These are phyloP conservation scores for Pulveroboletus ravenelii DNA, from an alignment of 768 basidiomycete genomes.

Conservation along the genomic window DNA sequence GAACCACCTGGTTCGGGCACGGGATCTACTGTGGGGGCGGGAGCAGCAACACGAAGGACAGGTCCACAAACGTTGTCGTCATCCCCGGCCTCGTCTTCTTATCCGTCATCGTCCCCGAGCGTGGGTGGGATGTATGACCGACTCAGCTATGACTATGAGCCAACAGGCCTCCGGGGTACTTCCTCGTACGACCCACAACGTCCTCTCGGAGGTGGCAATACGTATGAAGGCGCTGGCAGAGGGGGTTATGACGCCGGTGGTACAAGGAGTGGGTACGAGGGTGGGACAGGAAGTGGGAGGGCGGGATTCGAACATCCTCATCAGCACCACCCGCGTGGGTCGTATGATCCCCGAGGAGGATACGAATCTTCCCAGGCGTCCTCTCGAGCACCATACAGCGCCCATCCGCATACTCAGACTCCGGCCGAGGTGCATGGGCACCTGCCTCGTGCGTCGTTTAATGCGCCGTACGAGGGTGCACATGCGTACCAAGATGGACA, in stretches of 20 bases:
- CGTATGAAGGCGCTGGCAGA: slow-evolving; percentile 20
- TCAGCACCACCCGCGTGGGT: slow-evolving; percentile 25
- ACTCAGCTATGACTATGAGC: slow-evolving; percentile 20
- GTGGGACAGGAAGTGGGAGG: slow-evolving; percentile 10
- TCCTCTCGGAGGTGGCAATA: slow-evolving; percentile 3
- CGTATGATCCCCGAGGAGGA: slow-evolving; percentile 22
- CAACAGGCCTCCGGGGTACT: slow-evolving; percentile 9
- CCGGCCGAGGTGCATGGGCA: slow-evolving; percentile 20
- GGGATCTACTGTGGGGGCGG: background rate
- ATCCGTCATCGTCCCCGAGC: slow-evolving; percentile 14
- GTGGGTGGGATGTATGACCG: slow-evolving; percentile 21
- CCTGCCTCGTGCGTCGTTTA: slow-evolving; percentile 18
- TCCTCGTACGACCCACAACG: slow-evolving; percentile 23
- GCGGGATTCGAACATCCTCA: slow-evolving; percentile 22
- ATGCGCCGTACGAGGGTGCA: slow-evolving; percentile 21
- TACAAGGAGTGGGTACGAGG: slow-evolving; percentile 21
- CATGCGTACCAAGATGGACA: slow-evolving; percentile 27
- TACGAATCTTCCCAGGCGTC: slow-evolving; percentile 25
- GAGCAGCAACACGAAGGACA: slow-evolving; percentile 10
- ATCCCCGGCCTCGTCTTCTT: slow-evolving; percentile 13
- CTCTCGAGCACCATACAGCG: slow-evolving; percentile 17
- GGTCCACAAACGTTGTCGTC: slow-evolving; percentile 13
- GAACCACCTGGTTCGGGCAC: slow-evolving; percentile 17
- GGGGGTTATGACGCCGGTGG: slow-evolving; percentile 17
- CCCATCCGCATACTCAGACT: slow-evolving; percentile 14